These are phyloP conservation scores for Thermothelomyces thermophilus DNA, from an alignment of 2,329 filamentous ascomycete species.

Conservation along the genomic window DNA sequence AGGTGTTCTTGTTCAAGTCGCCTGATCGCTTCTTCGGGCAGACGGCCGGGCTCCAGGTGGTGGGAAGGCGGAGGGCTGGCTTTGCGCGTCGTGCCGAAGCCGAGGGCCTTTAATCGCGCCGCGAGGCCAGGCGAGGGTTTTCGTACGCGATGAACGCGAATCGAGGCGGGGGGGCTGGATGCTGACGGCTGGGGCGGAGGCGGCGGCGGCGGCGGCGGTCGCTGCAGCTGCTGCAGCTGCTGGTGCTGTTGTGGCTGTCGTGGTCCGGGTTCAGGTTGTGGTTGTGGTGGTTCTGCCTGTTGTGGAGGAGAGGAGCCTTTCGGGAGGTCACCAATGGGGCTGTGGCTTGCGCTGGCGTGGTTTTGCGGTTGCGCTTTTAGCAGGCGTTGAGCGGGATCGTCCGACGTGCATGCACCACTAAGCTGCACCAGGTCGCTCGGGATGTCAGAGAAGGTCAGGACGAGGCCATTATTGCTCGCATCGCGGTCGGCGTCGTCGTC, in stretches of 20 bases:
- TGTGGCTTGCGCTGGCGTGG: constrained; percentile 19
- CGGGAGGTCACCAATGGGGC: constrained; percentile 11
- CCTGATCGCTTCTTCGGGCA: constrained; percentile 63
- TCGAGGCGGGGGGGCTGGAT: constrained; percentile 24
- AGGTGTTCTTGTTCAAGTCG: constrained; percentile 62
- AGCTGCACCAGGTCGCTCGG: constrained; percentile 37
- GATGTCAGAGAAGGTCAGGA: constrained; percentile 37
- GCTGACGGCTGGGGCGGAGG: constrained; percentile 14
- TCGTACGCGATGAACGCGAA: constrained; percentile 35
- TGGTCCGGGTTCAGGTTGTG: constrained; percentile 17
- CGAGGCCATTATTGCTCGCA: constrained; percentile 9
- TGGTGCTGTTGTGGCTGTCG: background rate
- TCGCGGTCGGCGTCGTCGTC: constrained; percentile 12
- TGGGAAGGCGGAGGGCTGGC: constrained; percentile 30
- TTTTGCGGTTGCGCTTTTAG: constrained; percentile 18
- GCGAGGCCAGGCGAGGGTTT: constrained; percentile 60
- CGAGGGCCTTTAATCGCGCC: constrained; percentile 58
- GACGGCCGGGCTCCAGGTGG: constrained; percentile 49
- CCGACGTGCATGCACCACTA: constrained; percentile 21
- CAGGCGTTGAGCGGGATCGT: constrained; percentile 18
- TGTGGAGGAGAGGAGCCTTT: constrained; percentile 21
- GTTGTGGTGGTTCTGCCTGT: too few species aligned
- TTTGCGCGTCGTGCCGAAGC: constrained; percentile 46
- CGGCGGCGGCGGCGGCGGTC: constrained; percentile 10
- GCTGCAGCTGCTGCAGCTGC: constrained; percentile 15